Base-by-base conservation (phyloP, 495 filamentous ascomycete genomes). In the Sordaria brevicollis region DNA sequence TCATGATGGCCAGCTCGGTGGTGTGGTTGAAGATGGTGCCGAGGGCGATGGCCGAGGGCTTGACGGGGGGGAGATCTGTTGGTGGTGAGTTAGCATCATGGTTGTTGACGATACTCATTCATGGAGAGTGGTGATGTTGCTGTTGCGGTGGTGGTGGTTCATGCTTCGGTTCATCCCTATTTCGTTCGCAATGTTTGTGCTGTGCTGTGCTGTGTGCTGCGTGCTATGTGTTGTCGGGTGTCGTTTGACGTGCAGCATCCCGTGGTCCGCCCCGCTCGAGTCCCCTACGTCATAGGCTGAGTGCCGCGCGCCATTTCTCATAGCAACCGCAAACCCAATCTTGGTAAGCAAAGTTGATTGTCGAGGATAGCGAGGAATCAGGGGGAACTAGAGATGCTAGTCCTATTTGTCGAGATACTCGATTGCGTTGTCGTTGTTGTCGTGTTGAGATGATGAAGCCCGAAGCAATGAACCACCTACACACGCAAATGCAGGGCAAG, bases 1-100 rank as follows among this genome's bases (percentile, higher is more conserved):
- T 87, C 35, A 99, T 86, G 73, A 99, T 89, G 33, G 80, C 83
- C 11, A 85, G 82, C 76, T 85, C 83, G 62, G 80, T 78, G 37
- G 82, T 89, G 82, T 99, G 94, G 85, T 91, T 97, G 88, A 97
- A 99, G 80, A 92, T 79, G 43, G 95, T 96, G 81, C 95, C 95
- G 74, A 97, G 87, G 73, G 94, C 95, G 77, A 99, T 96, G 71
- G 95, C 95, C 66, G 94, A 97, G 66, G 95, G 95, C 89, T 97
- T 98, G 76, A 99, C 95, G 54, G 95, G 86, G 74, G 95, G 95
- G 71, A 99, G 89, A 78, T 97, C 93, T 96, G 76, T 2, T 33
- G 54, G 19, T 25, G 21, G 21, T 2, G 1, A 3, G 49, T 62
- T 62, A 62, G 49, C 33, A 31, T 17, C 49, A 62, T 31, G 11